A percentile compares a stretch with the other conserved stretches of the same genome.
phyloP scores from a whole-genome alignment of 179 eudicot genomes.

The Silene coronaria region DNA sequence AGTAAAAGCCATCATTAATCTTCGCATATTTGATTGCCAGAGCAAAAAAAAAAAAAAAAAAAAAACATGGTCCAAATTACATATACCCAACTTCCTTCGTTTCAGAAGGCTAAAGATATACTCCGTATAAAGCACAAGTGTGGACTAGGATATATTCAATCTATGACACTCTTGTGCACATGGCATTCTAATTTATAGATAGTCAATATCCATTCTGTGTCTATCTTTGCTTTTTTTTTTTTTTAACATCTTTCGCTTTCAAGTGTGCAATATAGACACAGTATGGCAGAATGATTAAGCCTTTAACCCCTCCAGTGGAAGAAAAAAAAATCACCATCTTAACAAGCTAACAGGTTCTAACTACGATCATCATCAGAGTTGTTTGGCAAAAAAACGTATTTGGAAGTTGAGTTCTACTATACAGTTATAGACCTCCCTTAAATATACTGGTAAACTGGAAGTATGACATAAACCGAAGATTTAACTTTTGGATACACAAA shows the following conservation, averaged over 20 bases:
- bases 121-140: no score
- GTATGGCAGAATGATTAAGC: background rate
- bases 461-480: background rate
- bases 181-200: no score
- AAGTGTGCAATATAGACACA: background rate
- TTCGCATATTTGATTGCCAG: background rate
- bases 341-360: background rate
- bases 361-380: background rate
- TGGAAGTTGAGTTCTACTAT: conserved; percentile 8
- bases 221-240: no score
- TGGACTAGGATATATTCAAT: no score
- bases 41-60: background rate
- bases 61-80: background rate
- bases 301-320: no score
- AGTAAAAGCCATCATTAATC: background rate
- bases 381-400: background rate
- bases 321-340: background rate
- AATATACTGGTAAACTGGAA: background rate
- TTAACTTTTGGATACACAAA: background rate
- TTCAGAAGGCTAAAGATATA: background rate
- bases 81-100: background rate
- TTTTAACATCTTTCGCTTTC: background rate
- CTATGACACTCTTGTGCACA: no score
- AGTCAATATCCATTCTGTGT: no score
- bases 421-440: background rate